Base-by-base conservation (phyloP, 176 grass and related monocot genomes). In the Triticum turgidum region DNA sequence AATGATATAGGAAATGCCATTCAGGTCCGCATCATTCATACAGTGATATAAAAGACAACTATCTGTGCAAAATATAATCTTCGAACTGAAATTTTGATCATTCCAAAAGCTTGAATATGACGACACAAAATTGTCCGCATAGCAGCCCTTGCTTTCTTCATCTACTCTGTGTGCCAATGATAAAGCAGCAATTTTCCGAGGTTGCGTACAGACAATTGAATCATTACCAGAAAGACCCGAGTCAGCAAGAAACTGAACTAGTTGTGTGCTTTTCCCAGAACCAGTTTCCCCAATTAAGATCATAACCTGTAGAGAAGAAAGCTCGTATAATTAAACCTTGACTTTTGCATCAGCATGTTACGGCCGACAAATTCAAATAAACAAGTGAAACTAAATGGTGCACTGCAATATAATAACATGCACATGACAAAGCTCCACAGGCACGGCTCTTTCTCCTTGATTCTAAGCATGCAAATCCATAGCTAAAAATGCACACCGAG, bases 271-370 rank as follows among this genome's bases (percentile, higher is more conserved):
- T 80, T 98, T 98, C 42, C 96, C 96, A 10, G 93, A 98, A 73
- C 93, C 96, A 78, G 96, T 95, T 91, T 98, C 96, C 42, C 96
- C 96, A 62, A 98, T 91, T 90, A 98, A 94, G 21, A 98, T 83
- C 88, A 95, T 91, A 58, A 94, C 96, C 96, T 98, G 80, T 25
- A 39, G 70, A 69, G 69, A 89, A 51, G 22, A 83, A 80, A 77
- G 9, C 15, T 64, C 18, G 34, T 18, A 75, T 8, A 62, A 51
- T 76, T 24, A 61, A 58, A 65, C 27, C 21, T 63, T 22, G 0
- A 71, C 49, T 30, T 80, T 37, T 59, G 35, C 30, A 64, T 41
- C 6, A 4, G 11, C 15, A 38, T 69, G 71, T 30, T 63, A 90
- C 20, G 22, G 10, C 13, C 33, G 49, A 22, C 5, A 73, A 58